Base-by-base conservation (phyloP, 2,329 filamentous ascomycete genomes). In the Ophiostoma perfectum region DNA sequence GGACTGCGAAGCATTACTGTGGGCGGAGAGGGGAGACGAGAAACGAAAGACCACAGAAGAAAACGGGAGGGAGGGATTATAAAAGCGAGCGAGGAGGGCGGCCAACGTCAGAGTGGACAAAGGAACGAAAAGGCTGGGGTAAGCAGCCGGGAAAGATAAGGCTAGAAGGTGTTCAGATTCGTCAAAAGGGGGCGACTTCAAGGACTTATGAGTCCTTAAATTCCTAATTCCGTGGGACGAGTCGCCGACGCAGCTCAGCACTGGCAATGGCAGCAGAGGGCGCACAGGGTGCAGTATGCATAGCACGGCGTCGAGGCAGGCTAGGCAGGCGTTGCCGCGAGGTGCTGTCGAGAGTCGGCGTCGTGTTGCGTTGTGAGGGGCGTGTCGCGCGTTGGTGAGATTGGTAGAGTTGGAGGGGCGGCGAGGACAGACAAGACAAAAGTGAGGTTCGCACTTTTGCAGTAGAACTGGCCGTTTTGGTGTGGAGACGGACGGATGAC, bases 1-100 rank as follows among this genome's bases (percentile, higher is more conserved):
- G 71, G 70, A 66, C 58, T 69, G 63, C 71, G 72, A 36, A 73
- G 67, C 72, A 73, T 73, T 36, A 66, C 71, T 67, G 66, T 18
- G 12, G 65, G 36, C n/a, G 62, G 44, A 45, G 52, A 18, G 39
- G 38, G 42, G 8, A 42, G 27, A 8, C 18, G 27, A 14, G 6
- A 27, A 27, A 12, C 27, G 36, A 16, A 62, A 42, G 60, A 38
- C 44, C 18, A n/a, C 36, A 9, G n/a, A 27, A 63, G 44, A 44
- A 16, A 11, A 18, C 4, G 38, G 38, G 27, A 60, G 7, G 41
- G 62, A 18, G 62, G 68, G n/a, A n/a, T 44, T 66, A 66, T 58
- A 66, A 64, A 47, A 44, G 42, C 27, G 42, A 8, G 62, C 39
- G n/a, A 62, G 55, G 38, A 62, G 58, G 58, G 14, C 36, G 12